A percentile compares a stretch with the other conserved stretches of the same genome.
These are phyloP conservation scores for Magnaporthiopsis poae DNA, from an alignment of 2,329 filamentous ascomycete species.

Conservation along the genomic window DNA sequence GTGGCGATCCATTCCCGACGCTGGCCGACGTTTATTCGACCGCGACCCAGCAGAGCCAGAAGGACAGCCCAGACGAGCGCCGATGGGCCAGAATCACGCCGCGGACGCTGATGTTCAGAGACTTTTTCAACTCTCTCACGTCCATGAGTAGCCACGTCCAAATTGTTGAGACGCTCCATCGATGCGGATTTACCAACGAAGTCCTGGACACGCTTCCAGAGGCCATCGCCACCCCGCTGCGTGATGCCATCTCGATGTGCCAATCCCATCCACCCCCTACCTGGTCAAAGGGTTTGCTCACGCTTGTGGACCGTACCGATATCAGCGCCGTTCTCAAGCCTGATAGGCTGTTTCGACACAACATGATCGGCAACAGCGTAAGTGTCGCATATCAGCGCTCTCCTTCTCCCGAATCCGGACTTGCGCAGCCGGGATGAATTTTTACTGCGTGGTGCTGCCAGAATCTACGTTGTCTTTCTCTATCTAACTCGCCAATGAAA, in stretches of 20 bases:
- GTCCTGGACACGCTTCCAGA: conserved; percentile 78
- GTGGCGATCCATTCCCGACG: conserved; percentile 29
- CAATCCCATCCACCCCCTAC: conserved; percentile 70
- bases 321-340: conserved; percentile 56
- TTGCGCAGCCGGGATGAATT: not conserved
- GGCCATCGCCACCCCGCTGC: conserved; percentile 67
- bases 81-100: conserved; percentile 46
- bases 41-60: conserved; percentile 25
- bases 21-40: conserved; percentile 36
- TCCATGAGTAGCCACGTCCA: conserved; percentile 43
- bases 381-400: not conserved
- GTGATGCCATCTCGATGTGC: conserved; percentile 74
- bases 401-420: not conserved
- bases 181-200: conserved; percentile 54
- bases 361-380: conserved; percentile 1
- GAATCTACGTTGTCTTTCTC: no score
- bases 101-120: conserved; percentile 59
- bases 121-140: conserved; percentile 52
- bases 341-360: conserved; percentile 25
- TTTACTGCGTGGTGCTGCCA: not conserved
- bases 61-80: conserved; percentile 25
- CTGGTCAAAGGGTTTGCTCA: conserved; percentile 63
- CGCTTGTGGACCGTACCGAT: conserved; percentile 72
- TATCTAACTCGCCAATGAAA: conserved; percentile 17
- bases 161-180: conserved; percentile 64